phyloP scores from a whole-genome alignment of 257 asterid species.

The Sherardia arvensis region DNA sequence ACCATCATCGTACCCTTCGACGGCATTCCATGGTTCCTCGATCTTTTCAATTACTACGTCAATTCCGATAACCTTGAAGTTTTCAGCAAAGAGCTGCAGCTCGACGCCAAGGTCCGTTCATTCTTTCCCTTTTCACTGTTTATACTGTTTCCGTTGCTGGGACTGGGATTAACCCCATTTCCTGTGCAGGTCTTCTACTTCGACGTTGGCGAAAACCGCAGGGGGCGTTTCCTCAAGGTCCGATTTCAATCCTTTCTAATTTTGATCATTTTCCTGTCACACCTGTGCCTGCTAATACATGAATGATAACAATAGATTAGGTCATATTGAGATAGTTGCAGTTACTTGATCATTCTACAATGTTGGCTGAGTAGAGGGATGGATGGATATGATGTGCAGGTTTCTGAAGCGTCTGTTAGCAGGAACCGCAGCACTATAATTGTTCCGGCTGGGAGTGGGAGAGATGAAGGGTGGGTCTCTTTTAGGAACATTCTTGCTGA shows the following conservation, averaged over 20 bases:
- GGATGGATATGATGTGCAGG: too few species aligned
- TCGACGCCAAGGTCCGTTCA: constrained; percentile 60
- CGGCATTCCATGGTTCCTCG: constrained; percentile 97
- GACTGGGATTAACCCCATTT: neutral
- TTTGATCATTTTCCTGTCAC: neutral
- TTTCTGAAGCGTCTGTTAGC: constrained; percentile 96
- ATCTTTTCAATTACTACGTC: constrained; percentile 93
- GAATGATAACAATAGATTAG: neutral
- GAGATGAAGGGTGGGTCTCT: constrained; percentile 94
- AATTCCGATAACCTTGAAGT: constrained; percentile 70
- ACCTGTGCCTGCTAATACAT: too few species aligned
- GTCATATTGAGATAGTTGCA: neutral
- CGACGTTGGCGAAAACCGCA: constrained; percentile 89
- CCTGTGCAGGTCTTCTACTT: constrained; percentile 74
- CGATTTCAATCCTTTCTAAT: constrained; percentile 6
- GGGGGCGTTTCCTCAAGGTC: constrained; percentile 97
- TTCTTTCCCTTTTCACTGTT: neutral
- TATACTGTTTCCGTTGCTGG: neutral
- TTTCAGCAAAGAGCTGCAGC: constrained; percentile 91
- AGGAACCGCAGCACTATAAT: constrained; percentile 98
- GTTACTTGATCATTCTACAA: too few species aligned
- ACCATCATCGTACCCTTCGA: constrained; percentile 86
- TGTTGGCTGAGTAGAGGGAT: constrained; percentile 12
- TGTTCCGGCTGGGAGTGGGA: constrained; percentile 93
- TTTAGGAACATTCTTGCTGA: constrained; percentile 88